A percentile compares a stretch with the other conserved stretches of the same genome.
Evolutionary conservation across 768 basidiomycete species (phyloP).

Genomic region (Myochromella boudieri): DNA sequence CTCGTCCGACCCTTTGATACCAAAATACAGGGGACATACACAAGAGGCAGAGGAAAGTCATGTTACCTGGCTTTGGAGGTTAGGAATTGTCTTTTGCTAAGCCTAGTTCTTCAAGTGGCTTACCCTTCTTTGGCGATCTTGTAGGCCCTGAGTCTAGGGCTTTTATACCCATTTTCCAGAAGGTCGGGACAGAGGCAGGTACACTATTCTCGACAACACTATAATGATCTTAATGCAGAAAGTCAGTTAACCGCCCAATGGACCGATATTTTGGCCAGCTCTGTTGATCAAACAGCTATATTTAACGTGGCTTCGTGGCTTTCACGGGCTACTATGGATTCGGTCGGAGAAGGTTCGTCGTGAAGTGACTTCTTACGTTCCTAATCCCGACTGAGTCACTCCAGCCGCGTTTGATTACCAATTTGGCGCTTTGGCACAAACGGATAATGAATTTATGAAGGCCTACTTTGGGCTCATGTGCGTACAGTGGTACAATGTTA

Average conservation of each 20-base stretch:
- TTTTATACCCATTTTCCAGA: slow-evolving; percentile 48
- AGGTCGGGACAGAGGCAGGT: slow-evolving; percentile 40
- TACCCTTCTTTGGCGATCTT: slow-evolving; percentile 1
- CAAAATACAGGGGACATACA: slow-evolving; percentile 40
- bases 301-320: slow-evolving; percentile 53
- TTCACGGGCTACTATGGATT: slow-evolving; percentile 49
- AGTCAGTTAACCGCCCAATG: slow-evolving; percentile 47
- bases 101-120: too few relatives aligned
- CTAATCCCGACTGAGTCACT: background rate
- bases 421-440: slow-evolving; percentile 50
- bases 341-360: slow-evolving; percentile 45
- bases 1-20: too few relatives aligned
- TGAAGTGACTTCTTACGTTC: background rate
- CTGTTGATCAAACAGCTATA: slow-evolving; percentile 36
- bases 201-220: slow-evolving; percentile 13
- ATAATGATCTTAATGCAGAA: background rate
- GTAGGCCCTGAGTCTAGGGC: slow-evolving; percentile 46
- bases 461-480: slow-evolving; percentile 55
- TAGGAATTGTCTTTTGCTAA: slow-evolving; percentile 5
- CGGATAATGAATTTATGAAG: slow-evolving; percentile 52
- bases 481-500: slow-evolving; percentile 8
- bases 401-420: slow-evolving; percentile 56
- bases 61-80: slow-evolving; percentile 58
- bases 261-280: slow-evolving; percentile 49
- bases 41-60: slow-evolving; percentile 51